Base-by-base conservation (phyloP, 495 filamentous ascomycete species). In the Penicillium soppii region DNA sequence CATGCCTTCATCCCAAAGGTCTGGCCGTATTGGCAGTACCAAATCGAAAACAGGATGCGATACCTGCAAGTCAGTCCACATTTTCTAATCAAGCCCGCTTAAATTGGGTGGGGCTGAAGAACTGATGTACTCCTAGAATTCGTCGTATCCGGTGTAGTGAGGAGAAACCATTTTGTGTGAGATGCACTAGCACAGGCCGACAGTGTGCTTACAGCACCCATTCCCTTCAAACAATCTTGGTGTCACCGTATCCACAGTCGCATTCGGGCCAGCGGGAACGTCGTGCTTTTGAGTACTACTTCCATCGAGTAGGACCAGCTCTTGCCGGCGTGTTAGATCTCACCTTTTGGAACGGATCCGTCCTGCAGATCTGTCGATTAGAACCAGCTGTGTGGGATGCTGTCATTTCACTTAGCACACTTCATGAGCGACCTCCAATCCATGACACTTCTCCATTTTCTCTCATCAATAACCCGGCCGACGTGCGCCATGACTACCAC, bases 321-420 rank as follows among this genome's bases (percentile, higher is more conserved):
- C 48, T 63, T 12, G 49, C 56, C 1, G 59, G 59, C 5, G 32
- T 50, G 2, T 35, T 59, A 8, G 59, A 63, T 45, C 21, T 44
- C 10, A 38, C 39, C 9, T 56, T 63, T 21, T 63, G 56, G 59
- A 47, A 43, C 39, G 47, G 52, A 30, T 53, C 48, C 2, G 56
- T 63, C 4, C 23, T 63, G 25, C 52, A 59, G 19, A 52, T 52
- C 17, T 63, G 59, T 43, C 59, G 56, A 12, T 17, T 48, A 15
- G 59, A 63, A 15, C 59, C 59, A 3, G 52, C 53, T 20, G 47
- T 63, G 1, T 63, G 59, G 59, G 59, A 63, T 46, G 59, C 59
- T 16, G 51, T 59, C 3, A 63, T 63, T 10, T 49, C 59, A 4
- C 61, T 64, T 5, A 56, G 61, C 26, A 23, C 54, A 25, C 46